Evolutionary conservation across 176 grass and related monocot species (phyloP).

Genomic region (Musa schizocarpa): DNA sequence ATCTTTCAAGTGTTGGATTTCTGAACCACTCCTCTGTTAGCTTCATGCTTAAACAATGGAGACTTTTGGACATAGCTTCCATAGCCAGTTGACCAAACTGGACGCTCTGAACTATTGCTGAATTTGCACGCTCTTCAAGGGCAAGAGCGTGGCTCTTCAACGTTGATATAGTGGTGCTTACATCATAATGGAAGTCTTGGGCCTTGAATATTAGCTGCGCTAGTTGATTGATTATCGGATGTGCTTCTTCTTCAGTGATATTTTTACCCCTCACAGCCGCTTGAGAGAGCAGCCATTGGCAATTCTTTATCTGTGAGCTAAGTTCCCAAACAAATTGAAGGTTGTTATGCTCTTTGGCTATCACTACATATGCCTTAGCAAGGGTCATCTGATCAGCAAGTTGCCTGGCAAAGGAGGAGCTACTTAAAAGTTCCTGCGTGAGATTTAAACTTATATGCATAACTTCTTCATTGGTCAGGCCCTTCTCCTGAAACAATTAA

Average conservation of each 20-base stretch:
- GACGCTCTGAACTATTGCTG: slow-evolving; percentile 69
- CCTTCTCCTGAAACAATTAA: too few relatives aligned
- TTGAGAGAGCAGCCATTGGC: slow-evolving; percentile 75
- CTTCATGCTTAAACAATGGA: slow-evolving; percentile 75
- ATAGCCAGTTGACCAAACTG: slow-evolving; percentile 86
- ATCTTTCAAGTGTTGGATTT: slow-evolving; percentile 45
- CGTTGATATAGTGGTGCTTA: slow-evolving; percentile 78
- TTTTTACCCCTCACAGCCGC: slow-evolving; percentile 66
- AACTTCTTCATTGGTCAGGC: slow-evolving; percentile 25
- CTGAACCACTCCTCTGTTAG: slow-evolving; percentile 72
- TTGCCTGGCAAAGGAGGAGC: slow-evolving; percentile 79
- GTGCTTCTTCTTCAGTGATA: slow-evolving; percentile 61
- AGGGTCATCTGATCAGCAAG: slow-evolving; percentile 91
- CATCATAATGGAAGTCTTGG: slow-evolving; percentile 95
- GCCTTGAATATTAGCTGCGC: slow-evolving; percentile 85
- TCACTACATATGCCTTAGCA: slow-evolving; percentile 87
- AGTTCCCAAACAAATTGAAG: slow-evolving; percentile 92
- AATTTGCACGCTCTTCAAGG: slow-evolving; percentile 85
- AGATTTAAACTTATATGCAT: slow-evolving; percentile 60
- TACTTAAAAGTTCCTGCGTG: slow-evolving; percentile 93
- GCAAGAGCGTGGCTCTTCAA: slow-evolving; percentile 73
- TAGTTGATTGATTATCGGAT: slow-evolving; percentile 65
- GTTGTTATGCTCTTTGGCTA: slow-evolving; percentile 87
- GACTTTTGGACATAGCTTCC: slow-evolving; percentile 64
- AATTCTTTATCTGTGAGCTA: slow-evolving; percentile 86